Conservation (phyloP, 169 alveolate genomes). For the Plasmodium knowlesi region DNA sequence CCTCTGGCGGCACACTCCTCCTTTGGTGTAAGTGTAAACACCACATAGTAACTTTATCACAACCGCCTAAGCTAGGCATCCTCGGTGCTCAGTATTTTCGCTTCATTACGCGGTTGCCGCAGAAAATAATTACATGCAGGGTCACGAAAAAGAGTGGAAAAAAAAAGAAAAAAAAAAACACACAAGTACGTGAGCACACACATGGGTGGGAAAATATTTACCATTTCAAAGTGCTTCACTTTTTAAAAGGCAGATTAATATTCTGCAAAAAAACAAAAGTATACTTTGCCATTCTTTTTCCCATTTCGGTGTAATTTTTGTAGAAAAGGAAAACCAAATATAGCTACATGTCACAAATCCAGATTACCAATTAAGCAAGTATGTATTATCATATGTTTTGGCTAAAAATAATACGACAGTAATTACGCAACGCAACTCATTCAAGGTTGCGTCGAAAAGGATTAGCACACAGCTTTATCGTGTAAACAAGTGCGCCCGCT, state of each 20-base stretch:
- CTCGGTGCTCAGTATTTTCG: neutral
- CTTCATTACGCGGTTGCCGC: neutral
- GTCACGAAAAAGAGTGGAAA: neutral
- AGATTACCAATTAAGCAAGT: neutral
- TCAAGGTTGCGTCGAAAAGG: neutral
- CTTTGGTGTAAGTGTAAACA: neutral
- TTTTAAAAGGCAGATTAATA: neutral
- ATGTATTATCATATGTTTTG: neutral
- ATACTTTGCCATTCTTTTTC: neutral
- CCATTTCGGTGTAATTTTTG: neutral
- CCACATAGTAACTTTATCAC: neutral
- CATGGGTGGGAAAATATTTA: neutral
- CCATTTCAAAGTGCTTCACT: neutral
- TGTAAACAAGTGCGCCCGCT: neutral
- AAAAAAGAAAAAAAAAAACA: neutral
- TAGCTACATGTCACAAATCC: neutral
- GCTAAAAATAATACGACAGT: neutral
- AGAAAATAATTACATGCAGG: neutral
- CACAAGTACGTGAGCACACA: neutral
- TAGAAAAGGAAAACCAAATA: neutral
- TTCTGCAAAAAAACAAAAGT: neutral
- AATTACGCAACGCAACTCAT: neutral
- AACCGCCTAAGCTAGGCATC: neutral
- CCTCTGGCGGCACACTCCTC: neutral
- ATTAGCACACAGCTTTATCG: neutral